Percentiles rank a stretch among this genome's conserved stretches.
Evolutionary conservation across 2,329 filamentous ascomycete genomes (phyloP).

Genomic region (Tolypocladium amazonense): DNA sequence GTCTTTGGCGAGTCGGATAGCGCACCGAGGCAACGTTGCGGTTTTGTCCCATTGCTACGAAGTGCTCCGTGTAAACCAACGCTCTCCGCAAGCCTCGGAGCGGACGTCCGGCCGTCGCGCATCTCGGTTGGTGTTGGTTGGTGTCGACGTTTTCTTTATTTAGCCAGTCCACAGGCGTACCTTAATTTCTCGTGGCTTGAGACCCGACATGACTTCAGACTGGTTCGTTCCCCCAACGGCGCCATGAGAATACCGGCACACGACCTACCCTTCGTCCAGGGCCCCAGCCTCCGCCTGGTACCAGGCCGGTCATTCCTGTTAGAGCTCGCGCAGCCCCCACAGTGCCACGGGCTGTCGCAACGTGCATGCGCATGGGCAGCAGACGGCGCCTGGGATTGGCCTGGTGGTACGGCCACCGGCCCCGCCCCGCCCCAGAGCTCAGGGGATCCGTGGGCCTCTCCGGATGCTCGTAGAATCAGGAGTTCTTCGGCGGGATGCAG

Average conservation of each 20-base stretch:
- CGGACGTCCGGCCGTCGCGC: neutral
- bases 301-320: neutral
- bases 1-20: too few species aligned
- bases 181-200: slow-evolving; percentile 1
- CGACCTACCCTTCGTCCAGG: neutral
- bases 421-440: neutral
- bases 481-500: neutral
- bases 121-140: neutral
- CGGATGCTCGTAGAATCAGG: too few species aligned
- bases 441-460: neutral
- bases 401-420: neutral
- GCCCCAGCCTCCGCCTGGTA: neutral
- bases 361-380: neutral
- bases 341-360: neutral
- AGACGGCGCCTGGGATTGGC: neutral
- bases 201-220: neutral
- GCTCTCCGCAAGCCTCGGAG: neutral
- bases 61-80: neutral
- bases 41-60: neutral
- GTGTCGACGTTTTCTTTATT: neutral
- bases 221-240: neutral
- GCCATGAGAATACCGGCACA: neutral
- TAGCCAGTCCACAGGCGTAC: neutral
- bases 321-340: neutral
- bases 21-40: too few species aligned